Evolutionary conservation across 1,139 yeast species (phyloP), one percentile per base, ranked within the genome.

Genomic region (Debaryomyces singareniensis): DNA sequence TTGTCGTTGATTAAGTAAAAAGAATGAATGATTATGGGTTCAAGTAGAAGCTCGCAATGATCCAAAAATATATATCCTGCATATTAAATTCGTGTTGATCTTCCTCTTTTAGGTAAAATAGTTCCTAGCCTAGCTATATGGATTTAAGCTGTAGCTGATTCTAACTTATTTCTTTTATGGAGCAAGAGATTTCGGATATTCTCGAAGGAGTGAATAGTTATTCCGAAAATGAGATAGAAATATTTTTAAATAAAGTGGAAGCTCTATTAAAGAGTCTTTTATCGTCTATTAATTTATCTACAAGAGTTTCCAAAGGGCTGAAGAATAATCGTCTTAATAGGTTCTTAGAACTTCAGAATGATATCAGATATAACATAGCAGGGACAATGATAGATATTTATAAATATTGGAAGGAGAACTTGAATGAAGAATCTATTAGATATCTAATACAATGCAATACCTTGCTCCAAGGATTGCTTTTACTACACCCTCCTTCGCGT

Each of bases 401-500:
- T 35, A 44, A 39, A 24, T 33, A 35, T n/a, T 26, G 52, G 3
- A 33, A 39, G 26, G 35, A 37, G 1, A 28, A 39, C 10, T 24
- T 37, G 2, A 30, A 29, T 3, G 25, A 26, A 0, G 25, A 42
- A n/a, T 34, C 37, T 10, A 22, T 24, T 2, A 32, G 34, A 1
- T 20, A 36, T 6, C 29, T 55, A 2, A 41, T 57, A 4, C 50
- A 41, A 13, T 51, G 57, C 31, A 62, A 76, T 35, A 64, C 68
- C 25, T 53, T 72, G 2, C 51, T 80, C 5, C 85, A 79, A 41
- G 93, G 91, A 0, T 50, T 75, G 6, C 57, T 82, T 15, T 54
- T 82, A 30, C 36, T 81, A 5, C 93, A 82, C 45, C 70, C 79
- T 2, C 57, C 57, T 2, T 74, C 82, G 13, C 54, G 87, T 28